Evolutionary conservation across 345 rosid species (phyloP), one percentile per base, ranked within the genome.

Genomic region (Triadica sebifera): DNA sequence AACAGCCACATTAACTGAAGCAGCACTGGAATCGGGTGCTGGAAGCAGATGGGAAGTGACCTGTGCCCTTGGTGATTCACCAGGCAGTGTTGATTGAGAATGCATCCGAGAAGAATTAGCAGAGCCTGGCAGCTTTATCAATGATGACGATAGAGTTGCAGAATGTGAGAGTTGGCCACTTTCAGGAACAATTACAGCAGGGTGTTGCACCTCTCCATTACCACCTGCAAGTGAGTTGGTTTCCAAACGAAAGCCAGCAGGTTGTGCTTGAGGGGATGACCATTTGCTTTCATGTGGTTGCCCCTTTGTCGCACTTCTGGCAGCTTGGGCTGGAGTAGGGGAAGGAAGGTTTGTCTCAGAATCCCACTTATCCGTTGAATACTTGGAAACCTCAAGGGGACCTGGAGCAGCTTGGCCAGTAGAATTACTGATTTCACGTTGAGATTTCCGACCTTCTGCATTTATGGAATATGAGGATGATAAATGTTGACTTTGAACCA

Each of bases 321-420:
- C 63, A 65, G 84, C 75, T 84, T 82, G 96, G 75, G 84, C 85
- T 8, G 99, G 99, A 75, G 99, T 91, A 61, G 98, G 97, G 55
- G 99, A 95, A 25, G 93, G 99, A 74, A 95, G 97, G 78, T 86
- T 90, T 56, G 87, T 81, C 20, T 86, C 87, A 77, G 88, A 80
- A 82, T 77, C 71, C 97, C 93, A 89, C 73, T 81, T 79, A 46
- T 88, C 88, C 22, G 82, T 75, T 47, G 90, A 72, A 77, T 83
- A 72, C 79, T 81, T 87, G 4, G 89, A 86, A 58, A 89, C 73
- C 68, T 91, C 95, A 41, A 88, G 70, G n/a, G 82, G 74, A 81
- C 89, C 79, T 29, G 88, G 78, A 37, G 83, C 64, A 74, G 75
- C 74, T 51, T 80, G 79, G 22, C 63, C 78, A 3, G 78, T 56